Evolutionary conservation across 1,139 yeast species (phyloP).

Genomic region (Debaryomyces udenii): DNA sequence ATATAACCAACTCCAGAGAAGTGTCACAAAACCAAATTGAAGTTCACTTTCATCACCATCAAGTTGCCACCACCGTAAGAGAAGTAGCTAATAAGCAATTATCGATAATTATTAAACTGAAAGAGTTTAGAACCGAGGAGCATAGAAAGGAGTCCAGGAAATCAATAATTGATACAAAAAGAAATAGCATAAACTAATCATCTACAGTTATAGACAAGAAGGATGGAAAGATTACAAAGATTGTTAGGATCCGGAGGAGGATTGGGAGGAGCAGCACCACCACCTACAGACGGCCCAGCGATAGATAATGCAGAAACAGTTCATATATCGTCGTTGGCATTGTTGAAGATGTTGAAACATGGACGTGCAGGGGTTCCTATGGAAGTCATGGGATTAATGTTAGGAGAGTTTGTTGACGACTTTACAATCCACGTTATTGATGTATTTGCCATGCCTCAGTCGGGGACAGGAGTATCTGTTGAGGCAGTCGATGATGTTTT

Average conservation of each 20-base stretch:
- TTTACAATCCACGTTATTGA: conserved; percentile 96
- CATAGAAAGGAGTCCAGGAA: background rate
- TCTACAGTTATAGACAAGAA: background rate
- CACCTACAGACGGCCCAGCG: conserved; percentile 71
- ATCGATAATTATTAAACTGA: background rate
- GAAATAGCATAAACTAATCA: background rate
- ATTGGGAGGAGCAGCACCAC: conserved; percentile 55
- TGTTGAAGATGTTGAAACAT: conserved; percentile 94
- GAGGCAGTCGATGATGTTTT: conserved; percentile 99
- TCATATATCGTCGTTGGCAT: conserved; percentile 91
- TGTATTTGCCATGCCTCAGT: conserved; percentile 99
- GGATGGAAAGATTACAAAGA: conserved; percentile 78
- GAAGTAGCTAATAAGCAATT: background rate
- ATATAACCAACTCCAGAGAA: too few species aligned
- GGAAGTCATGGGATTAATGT: conserved; percentile 99
- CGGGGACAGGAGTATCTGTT: conserved; percentile 97
- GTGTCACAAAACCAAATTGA: conserved; percentile 5
- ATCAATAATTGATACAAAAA: background rate
- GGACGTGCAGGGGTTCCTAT: conserved; percentile 99
- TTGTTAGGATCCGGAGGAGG: conserved; percentile 65
- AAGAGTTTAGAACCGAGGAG: too few species aligned
- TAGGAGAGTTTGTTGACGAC: conserved; percentile 97
- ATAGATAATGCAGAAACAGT: conserved; percentile 97
- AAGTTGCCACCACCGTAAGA: conserved; percentile 7
- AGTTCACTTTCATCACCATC: conserved; percentile 5